A percentile compares a stretch with the other conserved stretches of the same genome.
These are phyloP conservation scores for Juglanconis sp. DNA, from an alignment of 2,329 filamentous ascomycete genomes.

Conservation along the genomic window DNA sequence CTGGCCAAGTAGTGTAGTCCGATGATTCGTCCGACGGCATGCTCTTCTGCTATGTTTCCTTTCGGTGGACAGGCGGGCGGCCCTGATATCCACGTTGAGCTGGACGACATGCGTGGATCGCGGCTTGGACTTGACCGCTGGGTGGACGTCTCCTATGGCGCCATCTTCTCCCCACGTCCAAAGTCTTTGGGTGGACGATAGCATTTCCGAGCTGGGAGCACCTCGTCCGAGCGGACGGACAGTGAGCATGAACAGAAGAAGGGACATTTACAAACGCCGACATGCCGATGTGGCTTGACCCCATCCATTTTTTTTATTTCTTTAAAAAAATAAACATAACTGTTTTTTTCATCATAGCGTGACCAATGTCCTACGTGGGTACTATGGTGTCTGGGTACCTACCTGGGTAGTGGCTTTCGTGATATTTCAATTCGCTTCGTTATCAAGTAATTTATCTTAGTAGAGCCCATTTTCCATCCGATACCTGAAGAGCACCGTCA, in stretches of 20 bases:
- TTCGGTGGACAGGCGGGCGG: neutral
- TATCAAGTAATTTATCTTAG: no score
- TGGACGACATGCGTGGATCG: neutral
- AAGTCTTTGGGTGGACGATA: neutral
- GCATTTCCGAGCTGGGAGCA: neutral
- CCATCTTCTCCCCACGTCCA: neutral
- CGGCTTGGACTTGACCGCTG: neutral
- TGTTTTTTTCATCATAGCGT: no score
- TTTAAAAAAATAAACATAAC: no score
- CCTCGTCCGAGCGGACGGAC: neutral
- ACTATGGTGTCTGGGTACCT: no score
- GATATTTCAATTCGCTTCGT: no score
- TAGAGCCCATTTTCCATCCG: no score
- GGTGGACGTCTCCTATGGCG: neutral
- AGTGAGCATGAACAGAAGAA: neutral
- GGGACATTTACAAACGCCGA: constrained; percentile 1
- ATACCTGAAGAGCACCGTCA: no score
- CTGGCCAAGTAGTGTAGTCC: neutral
- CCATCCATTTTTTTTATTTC: no score
- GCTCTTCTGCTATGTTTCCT: neutral
- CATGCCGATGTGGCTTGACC: constrained; percentile 3
- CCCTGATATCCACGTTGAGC: neutral
- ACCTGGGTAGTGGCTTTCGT: no score
- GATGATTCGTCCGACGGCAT: neutral
- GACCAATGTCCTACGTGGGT: no score